These are phyloP conservation scores for Daedaleopsis nitida DNA, from an alignment of 768 basidiomycete species.

Conservation along the genomic window DNA sequence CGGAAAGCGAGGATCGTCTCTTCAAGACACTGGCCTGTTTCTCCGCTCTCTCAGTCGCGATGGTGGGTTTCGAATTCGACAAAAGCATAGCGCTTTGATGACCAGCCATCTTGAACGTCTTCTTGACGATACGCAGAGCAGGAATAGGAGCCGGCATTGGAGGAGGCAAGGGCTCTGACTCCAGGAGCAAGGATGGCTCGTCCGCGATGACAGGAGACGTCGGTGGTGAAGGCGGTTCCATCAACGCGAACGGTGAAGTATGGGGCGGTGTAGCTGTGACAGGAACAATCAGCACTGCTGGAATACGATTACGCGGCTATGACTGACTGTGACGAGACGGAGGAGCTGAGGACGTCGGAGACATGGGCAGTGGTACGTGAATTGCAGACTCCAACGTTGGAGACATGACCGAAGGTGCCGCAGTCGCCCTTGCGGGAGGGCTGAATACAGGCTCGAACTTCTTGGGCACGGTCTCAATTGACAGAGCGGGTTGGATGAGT, in stretches of 20 bases:
- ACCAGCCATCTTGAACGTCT: slow-evolving; percentile 29
- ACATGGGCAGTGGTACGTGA: slow-evolving; percentile 13
- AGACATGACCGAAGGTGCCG: neutral
- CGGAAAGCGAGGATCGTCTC: neutral
- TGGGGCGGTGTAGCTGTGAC: slow-evolving; percentile 4
- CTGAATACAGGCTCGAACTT: neutral
- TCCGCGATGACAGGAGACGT: slow-evolving; percentile 12
- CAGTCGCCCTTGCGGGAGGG: neutral
- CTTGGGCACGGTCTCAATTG: neutral
- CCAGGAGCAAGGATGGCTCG: slow-evolving; percentile 15
- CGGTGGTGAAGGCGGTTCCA: slow-evolving; percentile 12
- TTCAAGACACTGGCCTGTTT: neutral
- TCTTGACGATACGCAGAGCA: slow-evolving; percentile 32
- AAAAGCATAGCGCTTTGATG: slow-evolving; percentile 6
- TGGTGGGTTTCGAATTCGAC: neutral
- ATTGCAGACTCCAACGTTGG: slow-evolving; percentile 8
- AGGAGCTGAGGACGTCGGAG: slow-evolving; percentile 5
- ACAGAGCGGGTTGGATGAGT: neutral
- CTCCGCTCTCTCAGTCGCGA: neutral
- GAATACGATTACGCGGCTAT: neutral
- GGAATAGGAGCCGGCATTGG: slow-evolving; percentile 26
- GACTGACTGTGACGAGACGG: slow-evolving; percentile 6
- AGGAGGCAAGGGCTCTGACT: slow-evolving; percentile 7
- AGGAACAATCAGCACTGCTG: neutral
- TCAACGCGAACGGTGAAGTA: neutral